These are phyloP conservation scores for Hydrangea macrophylla DNA, from an alignment of 148 eudicot genomes.

Conservation along the genomic window DNA sequence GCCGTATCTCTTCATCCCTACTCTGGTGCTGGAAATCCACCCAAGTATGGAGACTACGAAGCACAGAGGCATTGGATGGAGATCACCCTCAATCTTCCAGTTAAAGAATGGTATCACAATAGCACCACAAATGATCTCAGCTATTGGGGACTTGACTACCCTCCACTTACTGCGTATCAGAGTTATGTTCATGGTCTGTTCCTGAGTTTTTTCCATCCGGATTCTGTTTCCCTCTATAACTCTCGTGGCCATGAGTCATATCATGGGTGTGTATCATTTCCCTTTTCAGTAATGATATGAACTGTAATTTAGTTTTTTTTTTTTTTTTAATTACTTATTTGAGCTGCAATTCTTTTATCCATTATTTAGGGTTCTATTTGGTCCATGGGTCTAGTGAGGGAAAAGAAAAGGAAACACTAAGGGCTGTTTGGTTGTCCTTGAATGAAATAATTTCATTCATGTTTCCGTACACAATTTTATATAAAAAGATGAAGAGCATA, in stretches of 20 bases:
- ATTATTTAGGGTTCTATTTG: no score
- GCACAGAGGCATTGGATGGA: slow-evolving; percentile 99
- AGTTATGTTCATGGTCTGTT: slow-evolving; percentile 80
- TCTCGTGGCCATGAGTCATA: slow-evolving; percentile 95
- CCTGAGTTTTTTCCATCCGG: slow-evolving; percentile 59
- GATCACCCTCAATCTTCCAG: slow-evolving; percentile 77
- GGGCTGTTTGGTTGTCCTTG: no score
- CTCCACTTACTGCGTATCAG: slow-evolving; percentile 96
- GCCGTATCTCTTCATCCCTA: slow-evolving; percentile 77
- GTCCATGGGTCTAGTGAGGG: no score
- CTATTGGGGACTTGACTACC: slow-evolving; percentile 98
- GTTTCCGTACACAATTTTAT: no score
- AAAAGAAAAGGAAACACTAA: no score
- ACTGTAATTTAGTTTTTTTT: not conserved
- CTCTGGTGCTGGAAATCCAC: slow-evolving; percentile 77
- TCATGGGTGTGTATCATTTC: slow-evolving; percentile 51
- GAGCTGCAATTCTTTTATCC: no score
- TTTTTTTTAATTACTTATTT: not conserved
- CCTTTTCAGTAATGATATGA: not conserved
- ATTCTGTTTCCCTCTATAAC: slow-evolving; percentile 61
- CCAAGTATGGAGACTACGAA: slow-evolving; percentile 94
- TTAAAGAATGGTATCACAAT: slow-evolving; percentile 76
- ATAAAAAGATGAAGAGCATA: no score
- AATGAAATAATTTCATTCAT: no score
- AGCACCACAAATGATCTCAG: slow-evolving; percentile 70